These are phyloP conservation scores for Suillus brevipes DNA, from an alignment of 768 basidiomycete species.

Conservation along the genomic window DNA sequence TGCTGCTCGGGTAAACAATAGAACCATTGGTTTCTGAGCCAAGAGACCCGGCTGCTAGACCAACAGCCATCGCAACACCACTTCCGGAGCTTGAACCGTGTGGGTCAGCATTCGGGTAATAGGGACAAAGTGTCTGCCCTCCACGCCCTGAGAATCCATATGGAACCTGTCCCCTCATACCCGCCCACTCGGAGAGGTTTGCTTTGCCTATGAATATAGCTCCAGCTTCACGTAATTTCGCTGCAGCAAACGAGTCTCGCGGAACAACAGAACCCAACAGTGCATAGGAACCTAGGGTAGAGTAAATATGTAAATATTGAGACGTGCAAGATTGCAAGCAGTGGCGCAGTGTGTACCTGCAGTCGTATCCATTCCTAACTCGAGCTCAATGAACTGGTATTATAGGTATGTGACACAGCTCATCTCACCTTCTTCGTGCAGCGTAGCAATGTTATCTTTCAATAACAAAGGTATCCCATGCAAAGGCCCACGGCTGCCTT, in stretches of 20 bases:
- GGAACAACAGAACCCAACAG: slow-evolving; percentile 24
- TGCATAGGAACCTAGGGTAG: slow-evolving; percentile 33
- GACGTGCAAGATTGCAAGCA: too few species aligned
- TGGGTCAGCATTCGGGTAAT: slow-evolving; percentile 41
- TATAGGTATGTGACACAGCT: background rate
- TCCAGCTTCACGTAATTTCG: slow-evolving; percentile 25
- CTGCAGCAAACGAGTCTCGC: slow-evolving; percentile 28
- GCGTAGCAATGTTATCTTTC: slow-evolving; percentile 46
- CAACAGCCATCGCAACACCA: slow-evolving; percentile 41
- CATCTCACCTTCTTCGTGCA: slow-evolving; percentile 29
- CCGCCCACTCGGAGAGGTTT: slow-evolving; percentile 47
- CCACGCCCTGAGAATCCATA: slow-evolving; percentile 47
- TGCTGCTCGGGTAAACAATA: slow-evolving; percentile 42
- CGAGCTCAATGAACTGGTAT: background rate
- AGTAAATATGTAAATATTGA: background rate
- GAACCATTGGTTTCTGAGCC: slow-evolving; percentile 51
- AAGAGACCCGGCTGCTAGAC: slow-evolving; percentile 42
- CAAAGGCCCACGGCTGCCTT: slow-evolving; percentile 45
- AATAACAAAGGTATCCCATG: slow-evolving; percentile 63
- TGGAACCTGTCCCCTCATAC: slow-evolving; percentile 35
- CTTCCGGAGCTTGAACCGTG: slow-evolving; percentile 46
- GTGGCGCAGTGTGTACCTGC: slow-evolving; percentile 24
- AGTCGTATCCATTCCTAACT: slow-evolving; percentile 40
- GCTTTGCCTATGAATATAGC: slow-evolving; percentile 40
- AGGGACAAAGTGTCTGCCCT: slow-evolving; percentile 44